Base-by-base conservation (phyloP, 441 rosid genomes). In the Bruguiera hainesii region DNA sequence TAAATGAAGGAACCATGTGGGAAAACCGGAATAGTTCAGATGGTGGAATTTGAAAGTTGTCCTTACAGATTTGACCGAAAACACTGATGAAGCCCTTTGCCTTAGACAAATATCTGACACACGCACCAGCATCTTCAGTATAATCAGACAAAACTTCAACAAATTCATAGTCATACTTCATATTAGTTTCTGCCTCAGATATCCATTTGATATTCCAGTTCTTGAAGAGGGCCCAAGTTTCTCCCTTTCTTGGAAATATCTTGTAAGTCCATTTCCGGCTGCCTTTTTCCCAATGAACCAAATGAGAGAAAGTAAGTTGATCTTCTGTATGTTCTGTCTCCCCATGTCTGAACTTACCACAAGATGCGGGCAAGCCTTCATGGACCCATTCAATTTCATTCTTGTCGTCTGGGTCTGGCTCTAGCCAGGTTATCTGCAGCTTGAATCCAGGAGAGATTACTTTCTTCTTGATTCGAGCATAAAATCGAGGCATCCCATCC, bases 211-310 rank as follows among this genome's bases (percentile, higher is more conserved):
- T 66, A 67, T 81, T 72, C 97, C 98, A 95, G 67, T 85, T 74
- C 80, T 79, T 86, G 76, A 87, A 89, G 67, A 86, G 63, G 60
- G 95, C 99, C 96, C 98, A 92, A 25, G 81, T 83, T 78, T 92
- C 92, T 50, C 98, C 97, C 66, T 78, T 76, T 66, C 66, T 78
- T n/a, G 99, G 98, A 78, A 78, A 78, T 75, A 95, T 81, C 66
- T 68, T 73, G 57, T 35, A 73, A 23, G 79, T 71, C 46, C 42
- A 67, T 58, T 67, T 70, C 60, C 16, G 37, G 25, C 65, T 10
- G 11, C 64, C 64, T 55, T 70, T 76, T 69, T 70, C 81, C 64
- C 74, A 80, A 57, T 8, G 37, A 72, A 90, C 63, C 79, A 64
- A 64, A 63, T 87, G 88, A 61, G 99, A 92, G 70, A 95, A 92